Evolutionary conservation across 495 filamentous ascomycete genomes (phyloP).

Genomic region (Aspergillus sparsus): DNA sequence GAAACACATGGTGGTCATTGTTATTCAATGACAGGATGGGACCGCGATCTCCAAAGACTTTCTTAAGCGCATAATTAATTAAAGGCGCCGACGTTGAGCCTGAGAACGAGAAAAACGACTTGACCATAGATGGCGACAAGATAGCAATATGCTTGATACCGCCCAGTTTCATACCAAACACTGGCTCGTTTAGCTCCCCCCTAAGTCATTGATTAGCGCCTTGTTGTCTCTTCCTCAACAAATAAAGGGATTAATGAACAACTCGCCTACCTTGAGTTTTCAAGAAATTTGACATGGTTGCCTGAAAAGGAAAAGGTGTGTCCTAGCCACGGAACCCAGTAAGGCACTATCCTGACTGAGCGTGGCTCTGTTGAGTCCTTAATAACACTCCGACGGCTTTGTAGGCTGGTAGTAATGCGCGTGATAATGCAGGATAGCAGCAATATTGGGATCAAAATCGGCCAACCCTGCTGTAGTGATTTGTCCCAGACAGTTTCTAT

Average conservation of each 20-base stretch:
- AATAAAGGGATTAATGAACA: slow-evolving; percentile 9
- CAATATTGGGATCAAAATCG: neutral
- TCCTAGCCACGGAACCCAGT: slow-evolving; percentile 61
- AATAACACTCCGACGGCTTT: slow-evolving; percentile 27
- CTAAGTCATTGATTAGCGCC: slow-evolving; percentile 28
- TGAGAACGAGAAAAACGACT: slow-evolving; percentile 43
- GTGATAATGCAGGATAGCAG: slow-evolving; percentile 32
- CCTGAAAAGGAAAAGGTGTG: slow-evolving; percentile 52
- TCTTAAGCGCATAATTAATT: slow-evolving; percentile 43
- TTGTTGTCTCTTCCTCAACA: neutral
- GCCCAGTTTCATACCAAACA: slow-evolving; percentile 56
- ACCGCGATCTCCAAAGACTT: slow-evolving; percentile 53
- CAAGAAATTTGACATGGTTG: slow-evolving; percentile 45
- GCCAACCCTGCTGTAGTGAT: neutral
- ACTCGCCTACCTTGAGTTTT: slow-evolving; percentile 41
- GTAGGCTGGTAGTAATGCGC: slow-evolving; percentile 42
- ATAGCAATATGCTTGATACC: slow-evolving; percentile 53
- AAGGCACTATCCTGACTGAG: slow-evolving; percentile 49
- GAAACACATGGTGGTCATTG: slow-evolving; percentile 36
- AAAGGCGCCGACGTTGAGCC: slow-evolving; percentile 35
- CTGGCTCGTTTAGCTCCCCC: slow-evolving; percentile 42
- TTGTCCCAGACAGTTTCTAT: neutral
- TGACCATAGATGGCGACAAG: slow-evolving; percentile 51
- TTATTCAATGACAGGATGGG: slow-evolving; percentile 36
- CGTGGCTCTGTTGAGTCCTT: slow-evolving; percentile 25